These are phyloP conservation scores for Pulveroboletus sp. DNA, from an alignment of 768 basidiomycete species.

Conservation along the genomic window DNA sequence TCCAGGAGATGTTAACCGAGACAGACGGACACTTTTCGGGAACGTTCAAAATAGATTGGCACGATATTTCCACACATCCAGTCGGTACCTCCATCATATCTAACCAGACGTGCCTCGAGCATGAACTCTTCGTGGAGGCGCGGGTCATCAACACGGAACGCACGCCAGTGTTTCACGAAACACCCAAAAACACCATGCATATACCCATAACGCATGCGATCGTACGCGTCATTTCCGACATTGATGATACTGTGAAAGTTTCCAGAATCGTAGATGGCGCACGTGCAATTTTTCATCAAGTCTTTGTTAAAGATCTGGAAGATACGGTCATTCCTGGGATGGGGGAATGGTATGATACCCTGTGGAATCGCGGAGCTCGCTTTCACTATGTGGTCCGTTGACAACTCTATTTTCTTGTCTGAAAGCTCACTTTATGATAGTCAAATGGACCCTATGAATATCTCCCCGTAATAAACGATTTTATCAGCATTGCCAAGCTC, in stretches of 20 bases:
- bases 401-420: background rate
- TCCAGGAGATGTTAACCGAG: constrained; percentile 50
- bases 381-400: constrained; percentile 86
- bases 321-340: constrained; percentile 81
- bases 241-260: constrained; percentile 78
- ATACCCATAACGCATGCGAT: constrained; percentile 57
- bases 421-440: constrained; percentile 35
- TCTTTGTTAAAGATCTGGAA: constrained; percentile 80
- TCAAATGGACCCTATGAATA: constrained; percentile 89
- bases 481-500: constrained; percentile 64
- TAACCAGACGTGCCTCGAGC: constrained; percentile 38
- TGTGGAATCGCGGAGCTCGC: constrained; percentile 67
- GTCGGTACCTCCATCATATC: constrained; percentile 53
- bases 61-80: constrained; percentile 60
- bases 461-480: constrained; percentile 72
- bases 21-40: constrained; percentile 72
- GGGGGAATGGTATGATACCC: constrained; percentile 68
- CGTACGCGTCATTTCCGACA: constrained; percentile 84
- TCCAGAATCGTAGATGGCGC: constrained; percentile 79
- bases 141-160: constrained; percentile 42
- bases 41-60: constrained; percentile 63
- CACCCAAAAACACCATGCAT: constrained; percentile 24
- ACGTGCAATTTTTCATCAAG: constrained; percentile 80
- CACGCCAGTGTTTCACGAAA: constrained; percentile 36
- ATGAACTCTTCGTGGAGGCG: constrained; percentile 55